Evolutionary conservation across 1,139 yeast genomes (phyloP).

Genomic region (Yamadazyma jaroonii): DNA sequence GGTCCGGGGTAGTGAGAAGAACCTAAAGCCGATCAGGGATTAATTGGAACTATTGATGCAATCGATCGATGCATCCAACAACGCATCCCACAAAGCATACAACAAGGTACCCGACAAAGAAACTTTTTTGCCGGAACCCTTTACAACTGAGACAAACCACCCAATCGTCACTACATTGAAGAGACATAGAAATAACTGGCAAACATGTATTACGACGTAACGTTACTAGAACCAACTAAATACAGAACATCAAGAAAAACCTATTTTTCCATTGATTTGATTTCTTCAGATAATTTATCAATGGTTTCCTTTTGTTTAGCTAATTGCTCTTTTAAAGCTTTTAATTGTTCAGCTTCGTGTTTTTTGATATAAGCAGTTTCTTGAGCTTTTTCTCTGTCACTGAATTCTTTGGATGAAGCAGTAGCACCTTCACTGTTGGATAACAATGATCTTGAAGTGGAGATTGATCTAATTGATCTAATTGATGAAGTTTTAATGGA

Average conservation of each 20-base stretch:
- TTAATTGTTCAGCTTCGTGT: conserved; percentile 50
- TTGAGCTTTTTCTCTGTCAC: conserved; percentile 46
- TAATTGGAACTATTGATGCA: too few species aligned
- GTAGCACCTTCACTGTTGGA: conserved; percentile 22
- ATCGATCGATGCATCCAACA: too few species aligned
- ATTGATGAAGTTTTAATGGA: conserved; percentile 18
- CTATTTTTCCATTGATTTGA: conserved; percentile 35
- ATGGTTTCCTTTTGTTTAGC: conserved; percentile 45
- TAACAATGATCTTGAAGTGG: conserved; percentile 33
- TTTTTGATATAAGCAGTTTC: conserved; percentile 44
- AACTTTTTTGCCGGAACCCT: too few species aligned
- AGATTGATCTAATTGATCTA: conserved; percentile 37
- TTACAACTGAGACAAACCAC: too few species aligned
- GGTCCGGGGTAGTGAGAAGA: too few species aligned
- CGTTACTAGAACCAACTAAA: background rate
- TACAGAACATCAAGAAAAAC: background rate
- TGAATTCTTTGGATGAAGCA: conserved; percentile 28
- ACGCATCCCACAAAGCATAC: too few species aligned
- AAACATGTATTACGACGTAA: background rate
- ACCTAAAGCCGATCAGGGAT: too few species aligned
- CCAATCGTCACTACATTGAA: background rate
- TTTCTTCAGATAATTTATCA: conserved; percentile 39
- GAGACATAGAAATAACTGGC: background rate
- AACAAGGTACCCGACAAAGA: too few species aligned
- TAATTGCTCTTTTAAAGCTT: conserved; percentile 44